Conservation (phyloP, 2,329 filamentous ascomycete genomes). For the Allantophomopsis cytisporea region DNA sequence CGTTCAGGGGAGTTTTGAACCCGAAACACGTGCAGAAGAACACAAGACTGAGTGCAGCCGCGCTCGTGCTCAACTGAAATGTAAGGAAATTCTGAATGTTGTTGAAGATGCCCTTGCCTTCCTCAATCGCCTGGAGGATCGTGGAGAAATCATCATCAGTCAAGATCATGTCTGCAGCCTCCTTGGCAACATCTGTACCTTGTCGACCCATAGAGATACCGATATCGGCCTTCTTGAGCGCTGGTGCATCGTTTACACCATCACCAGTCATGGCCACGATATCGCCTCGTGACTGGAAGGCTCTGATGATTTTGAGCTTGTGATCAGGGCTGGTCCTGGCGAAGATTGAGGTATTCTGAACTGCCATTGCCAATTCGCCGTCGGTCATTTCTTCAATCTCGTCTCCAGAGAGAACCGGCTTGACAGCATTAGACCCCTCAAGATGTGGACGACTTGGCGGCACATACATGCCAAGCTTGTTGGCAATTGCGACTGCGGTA, state of each 20-base stretch:
- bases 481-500: slow-evolving; percentile 86
- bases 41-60: slow-evolving; percentile 81
- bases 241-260: slow-evolving; percentile 94
- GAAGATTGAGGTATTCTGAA: slow-evolving; percentile 85
- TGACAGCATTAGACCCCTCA: slow-evolving; percentile 43
- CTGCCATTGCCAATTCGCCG: slow-evolving; percentile 68
- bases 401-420: slow-evolving; percentile 70
- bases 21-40: slow-evolving; percentile 86
- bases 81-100: slow-evolving; percentile 99
- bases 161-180: slow-evolving; percentile 85
- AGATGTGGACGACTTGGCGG: slow-evolving; percentile 36
- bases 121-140: slow-evolving; percentile 90
- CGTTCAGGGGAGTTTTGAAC: slow-evolving; percentile 90
- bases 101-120: slow-evolving; percentile 98
- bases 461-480: slow-evolving; percentile 88
- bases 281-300: slow-evolving; percentile 82
- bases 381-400: slow-evolving; percentile 91
- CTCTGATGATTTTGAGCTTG: slow-evolving; percentile 92
- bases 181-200: slow-evolving; percentile 95
- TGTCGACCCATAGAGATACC: slow-evolving; percentile 93
- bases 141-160: slow-evolving; percentile 85
- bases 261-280: slow-evolving; percentile 99
- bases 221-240: slow-evolving; percentile 93
- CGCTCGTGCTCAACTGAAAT: slow-evolving; percentile 94
- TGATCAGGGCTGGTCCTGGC: slow-evolving; percentile 94